phyloP scores from a whole-genome alignment of 2,329 filamentous ascomycete genomes.

The Colletotrichum brevisporum region DNA sequence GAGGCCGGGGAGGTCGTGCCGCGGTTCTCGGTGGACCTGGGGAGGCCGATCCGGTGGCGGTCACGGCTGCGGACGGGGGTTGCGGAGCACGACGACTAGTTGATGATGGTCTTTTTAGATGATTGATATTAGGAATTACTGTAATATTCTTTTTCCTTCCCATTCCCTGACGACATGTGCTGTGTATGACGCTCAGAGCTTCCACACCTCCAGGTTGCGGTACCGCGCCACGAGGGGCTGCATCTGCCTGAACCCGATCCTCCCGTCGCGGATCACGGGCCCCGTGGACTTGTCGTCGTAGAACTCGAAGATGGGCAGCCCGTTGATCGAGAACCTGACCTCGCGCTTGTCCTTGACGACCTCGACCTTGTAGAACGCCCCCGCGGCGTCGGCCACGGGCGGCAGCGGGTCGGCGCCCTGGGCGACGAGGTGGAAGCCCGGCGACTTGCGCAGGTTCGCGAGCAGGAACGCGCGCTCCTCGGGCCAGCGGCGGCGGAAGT shows the following conservation, averaged over 20 bases:
- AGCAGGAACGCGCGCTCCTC: conserved; percentile 49
- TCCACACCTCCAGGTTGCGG: conserved; percentile 50
- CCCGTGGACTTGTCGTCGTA: conserved; percentile 48
- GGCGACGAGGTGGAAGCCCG: conserved; percentile 48
- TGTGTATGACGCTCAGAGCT: conserved; percentile 37
- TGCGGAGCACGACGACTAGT: conserved; percentile 28
- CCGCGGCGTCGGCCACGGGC: conserved; percentile 46
- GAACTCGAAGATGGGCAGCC: conserved; percentile 46
- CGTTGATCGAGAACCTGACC: conserved; percentile 48
- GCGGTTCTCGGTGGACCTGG: conserved; percentile 7
- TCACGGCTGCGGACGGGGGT: conserved; percentile 12
- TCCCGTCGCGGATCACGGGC: conserved; percentile 43
- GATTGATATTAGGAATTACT: background rate
- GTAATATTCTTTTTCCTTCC: background rate
- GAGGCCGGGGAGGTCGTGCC: conserved; percentile 2
- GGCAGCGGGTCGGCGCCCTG: conserved; percentile 49
- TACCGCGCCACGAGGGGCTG: conserved; percentile 48
- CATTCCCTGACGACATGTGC: too few species aligned
- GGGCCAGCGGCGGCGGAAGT: conserved; percentile 45
- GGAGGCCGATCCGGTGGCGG: conserved; percentile 13
- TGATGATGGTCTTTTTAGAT: background rate
- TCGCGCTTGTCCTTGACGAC: conserved; percentile 49
- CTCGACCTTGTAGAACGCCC: conserved; percentile 49
- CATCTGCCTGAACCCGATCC: conserved; percentile 51
- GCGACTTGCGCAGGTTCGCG: conserved; percentile 49